phyloP scores from a whole-genome alignment of 768 basidiomycete genomes.

The Tricholoma matsutake region DNA sequence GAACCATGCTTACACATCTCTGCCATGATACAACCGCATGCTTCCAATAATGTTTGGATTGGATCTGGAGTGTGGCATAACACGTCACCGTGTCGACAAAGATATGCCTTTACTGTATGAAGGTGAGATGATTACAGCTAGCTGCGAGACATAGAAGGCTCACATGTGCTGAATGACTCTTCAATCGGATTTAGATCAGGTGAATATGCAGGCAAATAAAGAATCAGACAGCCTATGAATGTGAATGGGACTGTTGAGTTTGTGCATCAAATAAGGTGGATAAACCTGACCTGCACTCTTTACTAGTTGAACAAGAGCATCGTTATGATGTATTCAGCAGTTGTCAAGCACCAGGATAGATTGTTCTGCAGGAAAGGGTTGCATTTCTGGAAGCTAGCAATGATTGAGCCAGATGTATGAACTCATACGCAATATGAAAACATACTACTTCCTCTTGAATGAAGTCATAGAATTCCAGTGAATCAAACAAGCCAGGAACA shows the following conservation, averaged over 20 bases:
- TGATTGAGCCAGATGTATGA: neutral
- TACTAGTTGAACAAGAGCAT: conserved; percentile 19
- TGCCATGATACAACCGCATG: conserved; percentile 16
- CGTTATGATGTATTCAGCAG: conserved; percentile 25
- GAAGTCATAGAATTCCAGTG: conserved; percentile 32
- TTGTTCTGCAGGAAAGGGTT: conserved; percentile 19
- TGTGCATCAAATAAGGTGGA: neutral
- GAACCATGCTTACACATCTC: conserved; percentile 21
- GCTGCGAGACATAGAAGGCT: neutral
- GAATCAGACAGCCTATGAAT: conserved; percentile 11
- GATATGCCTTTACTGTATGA: neutral
- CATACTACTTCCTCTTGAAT: conserved; percentile 31
- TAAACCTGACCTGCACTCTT: conserved; percentile 14
- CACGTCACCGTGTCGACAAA: conserved; percentile 5
- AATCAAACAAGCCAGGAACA: conserved; percentile 32
- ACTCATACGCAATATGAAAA: conserved; percentile 10
- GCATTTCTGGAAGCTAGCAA: conserved; percentile 21
- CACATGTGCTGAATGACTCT: conserved; percentile 25
- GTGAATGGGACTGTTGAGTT: neutral
- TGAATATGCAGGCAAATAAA: conserved; percentile 32
- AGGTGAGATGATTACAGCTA: conserved; percentile 1
- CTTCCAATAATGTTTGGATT: conserved; percentile 10
- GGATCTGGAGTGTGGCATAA: conserved; percentile 9
- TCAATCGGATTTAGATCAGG: conserved; percentile 36
- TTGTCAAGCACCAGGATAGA: conserved; percentile 29